phyloP scores from a whole-genome alignment of 2,329 filamentous ascomycete genomes.

The Chaetothyriales sp. region DNA sequence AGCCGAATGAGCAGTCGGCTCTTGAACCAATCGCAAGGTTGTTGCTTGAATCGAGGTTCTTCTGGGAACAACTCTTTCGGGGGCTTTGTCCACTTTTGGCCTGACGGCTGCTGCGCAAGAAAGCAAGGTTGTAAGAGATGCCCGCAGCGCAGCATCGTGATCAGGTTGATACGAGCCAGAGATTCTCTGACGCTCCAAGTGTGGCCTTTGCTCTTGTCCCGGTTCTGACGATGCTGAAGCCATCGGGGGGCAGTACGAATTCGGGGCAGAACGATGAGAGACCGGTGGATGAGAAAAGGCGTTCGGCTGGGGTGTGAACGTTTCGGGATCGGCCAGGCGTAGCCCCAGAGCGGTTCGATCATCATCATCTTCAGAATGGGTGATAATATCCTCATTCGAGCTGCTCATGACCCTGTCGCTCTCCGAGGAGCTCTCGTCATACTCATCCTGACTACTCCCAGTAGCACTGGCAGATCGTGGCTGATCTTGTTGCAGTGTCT shows the following conservation, averaged over 20 bases:
- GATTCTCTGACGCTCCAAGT: slow-evolving; percentile 28
- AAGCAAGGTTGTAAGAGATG: slow-evolving; percentile 84
- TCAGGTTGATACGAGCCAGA: slow-evolving; percentile 61
- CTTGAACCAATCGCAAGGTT: slow-evolving; percentile 44
- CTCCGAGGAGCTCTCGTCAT: slow-evolving; percentile 84
- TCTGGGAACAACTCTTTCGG: slow-evolving; percentile 1
- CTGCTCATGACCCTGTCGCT: slow-evolving; percentile 58
- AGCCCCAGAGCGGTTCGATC: slow-evolving; percentile 69
- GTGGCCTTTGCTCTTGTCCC: slow-evolving; percentile 15
- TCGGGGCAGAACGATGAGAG: slow-evolving; percentile 37
- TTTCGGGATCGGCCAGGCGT: slow-evolving; percentile 32
- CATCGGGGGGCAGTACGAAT: slow-evolving; percentile 29
- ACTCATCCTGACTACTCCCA: slow-evolving; percentile 79
- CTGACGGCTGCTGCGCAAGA: slow-evolving; percentile 89
- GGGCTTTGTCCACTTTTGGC: slow-evolving; percentile 41
- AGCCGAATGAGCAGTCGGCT: slow-evolving; percentile 30
- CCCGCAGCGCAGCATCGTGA: slow-evolving; percentile 82
- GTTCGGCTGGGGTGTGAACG: slow-evolving; percentile 79
- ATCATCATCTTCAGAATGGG: slow-evolving; percentile 50
- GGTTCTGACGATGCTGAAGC: slow-evolving; percentile 13
- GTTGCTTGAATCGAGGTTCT: slow-evolving; percentile 14
- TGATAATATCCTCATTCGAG: slow-evolving; percentile 46
- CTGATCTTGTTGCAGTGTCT: slow-evolving; percentile 23
- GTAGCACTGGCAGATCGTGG: slow-evolving; percentile 33
- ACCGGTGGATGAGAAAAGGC: slow-evolving; percentile 74